Percentiles rank a stretch among this genome's conserved stretches.
Conservation (phyloP, 306 rosid species). For the Malus sylvestris region DNA sequence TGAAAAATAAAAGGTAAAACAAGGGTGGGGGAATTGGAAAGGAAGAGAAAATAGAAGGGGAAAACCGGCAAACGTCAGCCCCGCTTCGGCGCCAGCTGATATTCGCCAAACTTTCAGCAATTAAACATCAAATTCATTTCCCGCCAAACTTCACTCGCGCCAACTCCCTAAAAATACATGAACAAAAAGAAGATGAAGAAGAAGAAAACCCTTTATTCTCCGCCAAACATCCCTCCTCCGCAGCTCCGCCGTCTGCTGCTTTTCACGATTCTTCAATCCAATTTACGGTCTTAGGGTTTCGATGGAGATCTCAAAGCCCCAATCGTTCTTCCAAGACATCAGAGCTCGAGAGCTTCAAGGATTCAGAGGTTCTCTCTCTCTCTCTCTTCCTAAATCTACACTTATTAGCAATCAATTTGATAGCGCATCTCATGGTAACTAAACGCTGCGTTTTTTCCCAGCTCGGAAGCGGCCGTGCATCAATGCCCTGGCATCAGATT, state of each 20-base stretch:
- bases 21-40: too few species aligned
- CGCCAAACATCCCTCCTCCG: neutral
- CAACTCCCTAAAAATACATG: neutral
- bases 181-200: neutral
- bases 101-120: neutral
- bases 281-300: neutral
- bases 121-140: slow-evolving; percentile 21
- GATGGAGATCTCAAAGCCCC: slow-evolving; percentile 35
- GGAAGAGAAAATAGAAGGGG: too few species aligned
- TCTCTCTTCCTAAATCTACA: neutral
- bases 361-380: slow-evolving; percentile 40
- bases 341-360: slow-evolving; percentile 58
- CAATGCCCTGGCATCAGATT: slow-evolving; percentile 24
- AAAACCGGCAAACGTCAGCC: neutral
- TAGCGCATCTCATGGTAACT: neutral
- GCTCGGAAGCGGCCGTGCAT: slow-evolving; percentile 59
- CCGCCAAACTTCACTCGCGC: slow-evolving; percentile 41
- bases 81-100: neutral
- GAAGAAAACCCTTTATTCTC: neutral
- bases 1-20: too few species aligned
- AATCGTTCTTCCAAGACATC: slow-evolving; percentile 39
- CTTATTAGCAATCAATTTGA: neutral
- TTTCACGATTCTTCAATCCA: neutral
- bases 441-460: slow-evolving; percentile 1
- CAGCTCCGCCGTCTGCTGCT: neutral